phyloP scores from a whole-genome alignment of 345 rosid genomes.

The Citrus reticulata region DNA sequence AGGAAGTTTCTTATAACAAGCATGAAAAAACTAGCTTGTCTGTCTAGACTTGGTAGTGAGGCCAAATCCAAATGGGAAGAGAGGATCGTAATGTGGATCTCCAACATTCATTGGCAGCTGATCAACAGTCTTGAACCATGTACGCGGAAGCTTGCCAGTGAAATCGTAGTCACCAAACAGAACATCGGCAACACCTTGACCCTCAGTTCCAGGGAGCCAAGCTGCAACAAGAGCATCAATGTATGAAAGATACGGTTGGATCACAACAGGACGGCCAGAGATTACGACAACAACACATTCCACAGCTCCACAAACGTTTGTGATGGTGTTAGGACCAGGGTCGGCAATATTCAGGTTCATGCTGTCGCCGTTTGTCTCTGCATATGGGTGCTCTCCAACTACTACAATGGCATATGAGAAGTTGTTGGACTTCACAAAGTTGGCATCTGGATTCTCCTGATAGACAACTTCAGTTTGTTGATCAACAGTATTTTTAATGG shows the following conservation, averaged over 20 bases:
- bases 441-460: slow-evolving; percentile 28
- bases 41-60: slow-evolving; percentile 24
- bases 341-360: slow-evolving; percentile 37
- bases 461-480: slow-evolving; percentile 27
- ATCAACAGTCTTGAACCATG: slow-evolving; percentile 70
- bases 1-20: neutral
- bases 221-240: slow-evolving; percentile 47
- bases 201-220: slow-evolving; percentile 57
- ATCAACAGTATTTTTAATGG: slow-evolving; percentile 36
- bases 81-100: slow-evolving; percentile 55
- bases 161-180: slow-evolving; percentile 48
- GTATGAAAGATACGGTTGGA: slow-evolving; percentile 26
- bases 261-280: slow-evolving; percentile 50
- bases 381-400: slow-evolving; percentile 45
- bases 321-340: slow-evolving; percentile 33
- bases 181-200: slow-evolving; percentile 52
- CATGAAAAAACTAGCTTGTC: neutral
- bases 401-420: slow-evolving; percentile 43
- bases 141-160: slow-evolving; percentile 48
- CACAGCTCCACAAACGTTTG: slow-evolving; percentile 36
- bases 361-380: slow-evolving; percentile 44
- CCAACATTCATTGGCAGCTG: slow-evolving; percentile 74
- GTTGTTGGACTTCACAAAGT: slow-evolving; percentile 35
- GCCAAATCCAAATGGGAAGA: slow-evolving; percentile 64
- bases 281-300: slow-evolving; percentile 40